Evolutionary conservation across 2,329 filamentous ascomycete genomes (phyloP).

Genomic region (Beauveria sp.): DNA sequence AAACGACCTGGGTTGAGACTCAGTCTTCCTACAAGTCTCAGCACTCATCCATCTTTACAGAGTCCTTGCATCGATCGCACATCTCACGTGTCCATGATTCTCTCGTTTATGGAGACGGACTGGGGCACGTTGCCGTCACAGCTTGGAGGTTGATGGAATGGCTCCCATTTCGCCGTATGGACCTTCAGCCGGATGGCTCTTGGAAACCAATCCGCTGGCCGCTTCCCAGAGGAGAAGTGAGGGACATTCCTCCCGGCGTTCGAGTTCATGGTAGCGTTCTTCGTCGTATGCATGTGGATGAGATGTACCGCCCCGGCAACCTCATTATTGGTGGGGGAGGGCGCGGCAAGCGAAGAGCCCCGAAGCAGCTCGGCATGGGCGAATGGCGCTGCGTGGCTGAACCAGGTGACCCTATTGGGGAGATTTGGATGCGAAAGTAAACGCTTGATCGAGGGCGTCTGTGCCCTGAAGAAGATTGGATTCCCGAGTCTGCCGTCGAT

Average conservation of each 20-base stretch:
- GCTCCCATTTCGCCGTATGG: slow-evolving; percentile 74
- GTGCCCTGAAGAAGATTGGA: background rate
- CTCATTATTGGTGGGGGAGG: slow-evolving; percentile 74
- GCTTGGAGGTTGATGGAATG: slow-evolving; percentile 77
- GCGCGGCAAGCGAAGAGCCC: slow-evolving; percentile 56
- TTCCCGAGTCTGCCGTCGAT: background rate
- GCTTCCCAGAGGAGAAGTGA: slow-evolving; percentile 66
- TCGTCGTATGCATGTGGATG: slow-evolving; percentile 57
- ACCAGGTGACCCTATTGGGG: slow-evolving; percentile 59
- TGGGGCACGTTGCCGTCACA: slow-evolving; percentile 47
- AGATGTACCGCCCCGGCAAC: slow-evolving; percentile 66
- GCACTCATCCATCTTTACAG: slow-evolving; percentile 39
- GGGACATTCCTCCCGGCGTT: slow-evolving; percentile 65
- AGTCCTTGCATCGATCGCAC: slow-evolving; percentile 35
- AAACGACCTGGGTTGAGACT: background rate
- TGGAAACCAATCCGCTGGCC: slow-evolving; percentile 81
- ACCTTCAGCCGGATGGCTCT: slow-evolving; percentile 61
- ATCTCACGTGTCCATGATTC: slow-evolving; percentile 60
- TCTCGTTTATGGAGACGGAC: slow-evolving; percentile 55
- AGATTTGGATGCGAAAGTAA: slow-evolving; percentile 50
- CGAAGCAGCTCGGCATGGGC: slow-evolving; percentile 56
- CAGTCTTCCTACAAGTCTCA: background rate
- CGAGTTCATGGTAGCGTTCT: slow-evolving; percentile 69
- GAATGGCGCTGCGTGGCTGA: slow-evolving; percentile 62
- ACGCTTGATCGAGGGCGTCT: background rate